Percentiles rank a stretch among this genome's conserved stretches.
Conservation (phyloP, 768 basidiomycete genomes). For the Lyophyllum semitale region DNA sequence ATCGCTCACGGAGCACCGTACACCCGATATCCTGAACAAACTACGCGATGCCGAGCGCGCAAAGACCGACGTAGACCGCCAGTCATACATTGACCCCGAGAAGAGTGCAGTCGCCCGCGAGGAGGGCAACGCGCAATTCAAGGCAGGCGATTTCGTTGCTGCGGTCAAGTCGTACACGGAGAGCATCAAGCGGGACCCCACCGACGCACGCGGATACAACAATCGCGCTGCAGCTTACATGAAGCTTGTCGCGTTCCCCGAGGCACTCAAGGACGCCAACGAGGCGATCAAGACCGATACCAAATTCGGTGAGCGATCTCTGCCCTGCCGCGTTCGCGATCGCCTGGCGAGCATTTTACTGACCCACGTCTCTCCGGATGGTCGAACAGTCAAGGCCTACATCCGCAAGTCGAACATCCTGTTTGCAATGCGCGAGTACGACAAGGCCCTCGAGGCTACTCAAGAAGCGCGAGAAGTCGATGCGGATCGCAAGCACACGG, state of each 20-base stretch:
- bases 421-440: constrained; percentile 88
- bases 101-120: constrained; percentile 83
- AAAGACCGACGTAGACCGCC: constrained; percentile 75
- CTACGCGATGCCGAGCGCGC: constrained; percentile 80
- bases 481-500: constrained; percentile 75
- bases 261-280: constrained; percentile 95
- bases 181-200: constrained; percentile 93
- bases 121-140: constrained; percentile 92
- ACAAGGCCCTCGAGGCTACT: constrained; percentile 81
- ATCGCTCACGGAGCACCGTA: constrained; percentile 94
- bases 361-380: not conserved
- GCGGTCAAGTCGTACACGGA: constrained; percentile 94
- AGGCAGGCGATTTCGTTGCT: constrained; percentile 86
- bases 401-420: constrained; percentile 90
- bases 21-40: constrained; percentile 89
- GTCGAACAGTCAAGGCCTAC: constrained; percentile 81
- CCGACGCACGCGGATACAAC: constrained; percentile 91
- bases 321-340: not conserved
- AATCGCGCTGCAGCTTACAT: constrained; percentile 98
- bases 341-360: not conserved
- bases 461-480: constrained; percentile 81
- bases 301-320: constrained; percentile 61
- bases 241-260: constrained; percentile 90
- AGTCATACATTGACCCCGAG: constrained; percentile 86
- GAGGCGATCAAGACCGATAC: constrained; percentile 92